Conservation (phyloP, 2,329 filamentous ascomycete species). For the Metarhizium rileyi region DNA sequence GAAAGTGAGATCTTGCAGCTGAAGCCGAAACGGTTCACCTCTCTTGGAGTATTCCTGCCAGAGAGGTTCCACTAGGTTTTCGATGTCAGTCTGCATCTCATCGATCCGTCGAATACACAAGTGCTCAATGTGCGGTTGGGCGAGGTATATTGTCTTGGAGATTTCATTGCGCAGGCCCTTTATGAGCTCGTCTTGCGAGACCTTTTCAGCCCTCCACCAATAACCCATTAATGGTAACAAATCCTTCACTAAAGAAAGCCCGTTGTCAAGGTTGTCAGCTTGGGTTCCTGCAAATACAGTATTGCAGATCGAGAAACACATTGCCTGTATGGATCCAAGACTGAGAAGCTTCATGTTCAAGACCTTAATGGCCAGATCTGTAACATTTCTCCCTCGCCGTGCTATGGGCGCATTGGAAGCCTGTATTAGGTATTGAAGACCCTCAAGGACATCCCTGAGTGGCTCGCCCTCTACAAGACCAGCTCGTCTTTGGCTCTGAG, state of each 20-base stretch:
- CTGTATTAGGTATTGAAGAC: constrained; percentile 53
- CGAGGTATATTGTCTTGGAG: constrained; percentile 59
- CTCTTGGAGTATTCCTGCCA: constrained; percentile 69
- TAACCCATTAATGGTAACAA: constrained; percentile 62
- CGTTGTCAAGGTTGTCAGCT: constrained; percentile 57
- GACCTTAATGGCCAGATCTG: constrained; percentile 47
- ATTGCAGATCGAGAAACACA: constrained; percentile 70
- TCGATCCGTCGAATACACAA: constrained; percentile 35
- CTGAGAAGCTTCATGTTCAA: constrained; percentile 49
- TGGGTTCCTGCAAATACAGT: constrained; percentile 54
- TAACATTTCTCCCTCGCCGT: constrained; percentile 44
- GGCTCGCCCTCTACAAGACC: constrained; percentile 21
- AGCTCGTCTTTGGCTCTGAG: constrained; percentile 20
- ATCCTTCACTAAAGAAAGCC: constrained; percentile 47
- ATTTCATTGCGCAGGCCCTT: constrained; percentile 67
- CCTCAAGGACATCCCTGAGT: constrained; percentile 41
- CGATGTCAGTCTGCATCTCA: constrained; percentile 38
- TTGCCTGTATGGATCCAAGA: constrained; percentile 55
- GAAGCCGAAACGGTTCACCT: constrained; percentile 60
- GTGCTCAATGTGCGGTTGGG: constrained; percentile 53
- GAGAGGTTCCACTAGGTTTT: constrained; percentile 61
- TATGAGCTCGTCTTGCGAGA: constrained; percentile 49
- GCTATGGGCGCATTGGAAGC: constrained; percentile 59
- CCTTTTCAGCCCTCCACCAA: constrained; percentile 67
- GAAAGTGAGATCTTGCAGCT: constrained; percentile 67